These are phyloP conservation scores for Aspergillus aculeatus DNA, from an alignment of 2,329 filamentous ascomycete species.

Conservation along the genomic window DNA sequence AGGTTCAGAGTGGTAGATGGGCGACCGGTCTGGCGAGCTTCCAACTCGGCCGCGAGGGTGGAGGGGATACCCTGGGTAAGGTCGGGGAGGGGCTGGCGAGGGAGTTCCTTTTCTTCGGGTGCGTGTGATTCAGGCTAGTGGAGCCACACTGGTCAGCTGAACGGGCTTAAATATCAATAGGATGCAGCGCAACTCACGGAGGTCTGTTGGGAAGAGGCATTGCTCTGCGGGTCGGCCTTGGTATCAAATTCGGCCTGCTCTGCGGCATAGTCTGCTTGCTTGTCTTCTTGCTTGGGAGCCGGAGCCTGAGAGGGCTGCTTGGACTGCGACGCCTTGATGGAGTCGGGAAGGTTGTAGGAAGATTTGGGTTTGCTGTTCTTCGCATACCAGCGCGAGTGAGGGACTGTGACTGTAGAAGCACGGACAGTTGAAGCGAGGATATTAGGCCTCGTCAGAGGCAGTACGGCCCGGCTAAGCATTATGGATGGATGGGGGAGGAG, in stretches of 20 bases:
- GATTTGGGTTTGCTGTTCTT: slow-evolving; percentile 36
- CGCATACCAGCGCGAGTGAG: slow-evolving; percentile 41
- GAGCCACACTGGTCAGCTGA: not conserved
- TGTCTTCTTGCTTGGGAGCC: slow-evolving; percentile 25
- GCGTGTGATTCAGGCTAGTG: slow-evolving; percentile 28
- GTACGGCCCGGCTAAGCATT: slow-evolving; percentile 48
- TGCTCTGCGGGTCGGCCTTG: slow-evolving; percentile 32
- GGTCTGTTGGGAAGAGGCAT: slow-evolving; percentile 24
- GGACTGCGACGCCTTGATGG: slow-evolving; percentile 28
- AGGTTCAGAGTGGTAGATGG: slow-evolving; percentile 48
- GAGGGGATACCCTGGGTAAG: slow-evolving; percentile 93
- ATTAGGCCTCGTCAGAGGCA: slow-evolving; percentile 47
- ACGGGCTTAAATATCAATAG: not conserved
- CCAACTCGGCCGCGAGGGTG: slow-evolving; percentile 76
- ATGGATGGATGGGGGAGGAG: not conserved
- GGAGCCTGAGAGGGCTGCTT: slow-evolving; percentile 26
- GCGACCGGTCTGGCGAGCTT: slow-evolving; percentile 42
- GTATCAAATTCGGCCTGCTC: slow-evolving; percentile 42
- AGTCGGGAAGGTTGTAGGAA: slow-evolving; percentile 37
- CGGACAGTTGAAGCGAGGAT: slow-evolving; percentile 37
- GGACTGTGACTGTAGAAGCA: slow-evolving; percentile 31
- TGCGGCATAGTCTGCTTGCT: slow-evolving; percentile 30
- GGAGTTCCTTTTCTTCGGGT: slow-evolving; percentile 48
- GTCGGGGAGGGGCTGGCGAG: slow-evolving; percentile 67
- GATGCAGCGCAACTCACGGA: slow-evolving; percentile 26